These are phyloP conservation scores for Lupinus albus DNA, from an alignment of 306 rosid species.

Conservation along the genomic window DNA sequence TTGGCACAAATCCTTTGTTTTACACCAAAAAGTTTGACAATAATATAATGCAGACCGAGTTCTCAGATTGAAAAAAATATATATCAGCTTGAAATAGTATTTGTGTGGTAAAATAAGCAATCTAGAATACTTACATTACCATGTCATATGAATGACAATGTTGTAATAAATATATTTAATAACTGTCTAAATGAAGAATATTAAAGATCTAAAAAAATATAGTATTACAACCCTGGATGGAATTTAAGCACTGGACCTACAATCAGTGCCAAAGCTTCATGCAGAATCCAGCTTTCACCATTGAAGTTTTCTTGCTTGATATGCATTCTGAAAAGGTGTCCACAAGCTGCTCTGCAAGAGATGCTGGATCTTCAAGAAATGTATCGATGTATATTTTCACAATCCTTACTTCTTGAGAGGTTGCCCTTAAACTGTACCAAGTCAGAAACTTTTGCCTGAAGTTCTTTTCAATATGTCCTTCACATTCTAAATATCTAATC, in stretches of 20 bases:
- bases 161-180: constrained; percentile 48
- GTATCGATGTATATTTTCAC: constrained; percentile 81
- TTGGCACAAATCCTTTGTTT: constrained; percentile 26
- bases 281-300: constrained; percentile 82
- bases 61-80: constrained; percentile 27
- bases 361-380: constrained; percentile 76
- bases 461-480: constrained; percentile 88
- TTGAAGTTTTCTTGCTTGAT: constrained; percentile 68
- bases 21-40: background rate
- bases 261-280: constrained; percentile 92
- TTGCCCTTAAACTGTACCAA: constrained; percentile 93
- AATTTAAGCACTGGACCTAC: constrained; percentile 42
- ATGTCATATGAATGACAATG: constrained; percentile 55
- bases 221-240: constrained; percentile 44
- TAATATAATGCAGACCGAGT: constrained; percentile 8
- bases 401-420: constrained; percentile 67
- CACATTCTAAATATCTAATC: constrained; percentile 90
- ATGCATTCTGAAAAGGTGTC: constrained; percentile 87
- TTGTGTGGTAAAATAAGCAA: constrained; percentile 33
- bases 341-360: constrained; percentile 92
- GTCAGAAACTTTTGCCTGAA: constrained; percentile 95
- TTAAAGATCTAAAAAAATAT: constrained; percentile 58
- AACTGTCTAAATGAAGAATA: constrained; percentile 52
- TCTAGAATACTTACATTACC: constrained; percentile 45
- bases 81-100: constrained; percentile 36